These are phyloP conservation scores for Penicillium crustosum DNA, from an alignment of 2,329 filamentous ascomycete genomes.

Conservation along the genomic window DNA sequence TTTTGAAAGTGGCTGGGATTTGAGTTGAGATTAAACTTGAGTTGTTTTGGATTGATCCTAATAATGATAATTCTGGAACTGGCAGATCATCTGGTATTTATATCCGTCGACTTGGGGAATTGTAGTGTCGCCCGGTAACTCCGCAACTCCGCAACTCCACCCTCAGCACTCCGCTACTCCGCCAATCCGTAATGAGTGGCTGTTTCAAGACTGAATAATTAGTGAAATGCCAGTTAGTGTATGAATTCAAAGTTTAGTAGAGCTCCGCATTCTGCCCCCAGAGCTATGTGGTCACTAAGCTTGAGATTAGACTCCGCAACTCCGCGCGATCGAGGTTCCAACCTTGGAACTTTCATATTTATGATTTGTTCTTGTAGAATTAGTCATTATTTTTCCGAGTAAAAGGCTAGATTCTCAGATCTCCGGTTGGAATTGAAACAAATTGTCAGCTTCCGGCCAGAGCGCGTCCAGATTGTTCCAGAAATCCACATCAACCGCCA, in stretches of 20 bases:
- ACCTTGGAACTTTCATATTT: background rate
- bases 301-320: conserved; percentile 1
- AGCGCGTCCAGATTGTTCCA: conserved; percentile 14
- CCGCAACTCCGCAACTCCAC: conserved; percentile 2
- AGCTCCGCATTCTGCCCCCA: background rate
- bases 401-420: background rate
- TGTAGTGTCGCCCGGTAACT: background rate
- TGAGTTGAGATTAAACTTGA: background rate
- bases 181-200: background rate
- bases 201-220: background rate
- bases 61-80: background rate
- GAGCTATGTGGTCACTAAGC: background rate
- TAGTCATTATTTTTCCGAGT: background rate
- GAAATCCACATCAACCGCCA: conserved; percentile 18
- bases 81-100: conserved; percentile 1
- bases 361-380: background rate
- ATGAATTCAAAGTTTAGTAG: background rate
- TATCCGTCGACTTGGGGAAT: background rate
- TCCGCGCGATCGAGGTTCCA: conserved; percentile 1
- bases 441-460: conserved; percentile 15
- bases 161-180: background rate
- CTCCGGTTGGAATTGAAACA: background rate
- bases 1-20: conserved; percentile 1
- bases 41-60: background rate
- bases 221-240: background rate